These are phyloP conservation scores for Kernera saxatilis DNA, from an alignment of 345 rosid genomes.

Conservation along the genomic window DNA sequence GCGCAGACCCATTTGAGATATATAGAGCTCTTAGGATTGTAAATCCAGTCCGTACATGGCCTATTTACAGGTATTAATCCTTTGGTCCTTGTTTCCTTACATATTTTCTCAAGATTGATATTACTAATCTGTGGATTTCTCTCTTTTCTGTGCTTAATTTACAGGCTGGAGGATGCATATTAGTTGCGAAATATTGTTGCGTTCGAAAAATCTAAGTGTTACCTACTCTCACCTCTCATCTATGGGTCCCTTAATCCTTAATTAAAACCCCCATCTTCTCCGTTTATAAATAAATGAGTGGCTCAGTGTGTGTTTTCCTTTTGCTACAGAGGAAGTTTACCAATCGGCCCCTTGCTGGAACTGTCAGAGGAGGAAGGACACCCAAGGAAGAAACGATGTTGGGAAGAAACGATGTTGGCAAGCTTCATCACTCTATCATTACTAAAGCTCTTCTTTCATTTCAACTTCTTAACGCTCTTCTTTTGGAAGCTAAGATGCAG, in stretches of 20 bases:
- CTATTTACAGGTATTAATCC: conserved; percentile 65
- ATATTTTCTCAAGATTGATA: conserved; percentile 12
- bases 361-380: conserved; percentile 84
- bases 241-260: neutral
- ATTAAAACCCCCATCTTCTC: neutral
- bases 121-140: conserved; percentile 8
- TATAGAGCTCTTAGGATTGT: conserved; percentile 89
- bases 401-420: conserved; percentile 98
- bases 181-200: conserved; percentile 91
- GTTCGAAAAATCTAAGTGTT: conserved; percentile 61
- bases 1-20: conserved; percentile 93
- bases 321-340: conserved; percentile 52
- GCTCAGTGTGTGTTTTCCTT: neutral
- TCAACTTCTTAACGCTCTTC: neutral
- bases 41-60: conserved; percentile 98
- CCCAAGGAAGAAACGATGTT: conserved; percentile 83
- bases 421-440: conserved; percentile 40
- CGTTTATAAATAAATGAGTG: neutral
- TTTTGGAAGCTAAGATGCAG: neutral
- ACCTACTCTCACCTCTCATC: neutral
- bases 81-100: neutral
- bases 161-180: conserved; percentile 88
- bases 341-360: conserved; percentile 94
- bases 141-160: neutral
- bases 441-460: neutral